Percentiles rank a stretch among this genome's conserved stretches.
Evolutionary conservation across 2,329 filamentous ascomycete species (phyloP).

Genomic region (Calycina herbarum): DNA sequence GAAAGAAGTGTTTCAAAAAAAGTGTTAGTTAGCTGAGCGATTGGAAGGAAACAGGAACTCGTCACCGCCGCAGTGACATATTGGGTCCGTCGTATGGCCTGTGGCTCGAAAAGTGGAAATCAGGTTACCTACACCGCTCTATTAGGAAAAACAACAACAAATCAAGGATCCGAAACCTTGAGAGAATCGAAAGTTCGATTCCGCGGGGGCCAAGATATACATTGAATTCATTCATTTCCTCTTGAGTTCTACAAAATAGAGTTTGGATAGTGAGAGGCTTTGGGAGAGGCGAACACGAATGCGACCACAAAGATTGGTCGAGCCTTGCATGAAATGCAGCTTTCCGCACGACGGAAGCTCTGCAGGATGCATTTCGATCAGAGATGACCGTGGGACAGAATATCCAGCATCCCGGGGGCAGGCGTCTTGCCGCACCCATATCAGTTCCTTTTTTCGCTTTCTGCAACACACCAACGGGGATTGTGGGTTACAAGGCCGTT

Average conservation of each 20-base stretch:
- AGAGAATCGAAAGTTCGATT: no score
- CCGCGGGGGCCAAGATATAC: no score
- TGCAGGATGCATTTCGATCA: slow-evolving; percentile 27
- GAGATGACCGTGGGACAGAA: slow-evolving; percentile 24
- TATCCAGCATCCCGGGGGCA: neutral
- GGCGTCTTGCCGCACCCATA: neutral
- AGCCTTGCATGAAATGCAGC: slow-evolving; percentile 23
- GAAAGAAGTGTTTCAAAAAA: neutral
- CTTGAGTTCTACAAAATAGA: no score
- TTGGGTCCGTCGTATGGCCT: neutral
- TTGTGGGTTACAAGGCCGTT: slow-evolving; percentile 16
- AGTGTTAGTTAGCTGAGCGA: neutral
- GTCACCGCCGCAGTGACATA: slow-evolving; percentile 4
- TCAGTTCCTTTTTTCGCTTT: neutral
- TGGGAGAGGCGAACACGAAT: neutral
- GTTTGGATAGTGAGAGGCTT: neutral
- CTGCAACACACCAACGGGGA: slow-evolving; percentile 4
- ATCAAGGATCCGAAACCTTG: no score
- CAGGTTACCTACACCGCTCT: no score
- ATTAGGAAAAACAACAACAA: no score
- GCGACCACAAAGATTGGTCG: slow-evolving; percentile 13
- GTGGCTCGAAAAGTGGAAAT: slow-evolving; percentile 7
- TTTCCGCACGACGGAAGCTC: slow-evolving; percentile 23
- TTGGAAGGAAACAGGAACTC: neutral
- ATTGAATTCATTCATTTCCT: no score